Percentiles rank a stretch among this genome's conserved stretches.
Conservation (phyloP, 164 flowering plant genomes). For the Saururus chinensis region DNA sequence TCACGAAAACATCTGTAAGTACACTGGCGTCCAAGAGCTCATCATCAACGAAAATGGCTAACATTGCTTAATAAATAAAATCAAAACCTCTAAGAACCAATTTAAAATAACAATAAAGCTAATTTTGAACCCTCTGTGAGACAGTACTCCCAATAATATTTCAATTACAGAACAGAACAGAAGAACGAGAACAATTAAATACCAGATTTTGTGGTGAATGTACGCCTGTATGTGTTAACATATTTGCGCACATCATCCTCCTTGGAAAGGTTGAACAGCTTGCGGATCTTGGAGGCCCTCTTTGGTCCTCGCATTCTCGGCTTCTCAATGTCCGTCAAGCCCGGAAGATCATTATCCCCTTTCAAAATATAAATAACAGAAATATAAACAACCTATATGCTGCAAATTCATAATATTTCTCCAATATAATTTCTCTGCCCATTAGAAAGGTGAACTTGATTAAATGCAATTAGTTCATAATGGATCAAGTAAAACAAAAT, state of each 20-base stretch:
- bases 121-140: too few species aligned
- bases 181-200: neutral
- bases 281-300: constrained; percentile 42
- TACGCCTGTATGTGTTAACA: constrained; percentile 35
- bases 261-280: constrained; percentile 35
- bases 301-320: constrained; percentile 48
- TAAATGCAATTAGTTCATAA: too few species aligned
- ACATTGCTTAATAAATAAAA: too few species aligned
- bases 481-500: neutral
- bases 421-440: neutral
- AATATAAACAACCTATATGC: neutral
- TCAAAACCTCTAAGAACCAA: too few species aligned
- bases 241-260: constrained; percentile 44
- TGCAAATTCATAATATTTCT: too few species aligned
- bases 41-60: too few species aligned
- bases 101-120: too few species aligned
- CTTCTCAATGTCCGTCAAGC: constrained; percentile 33
- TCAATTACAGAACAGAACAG: too few species aligned
- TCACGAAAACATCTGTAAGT: neutral
- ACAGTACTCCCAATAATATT: neutral
- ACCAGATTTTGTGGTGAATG: constrained; percentile 29
- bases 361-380: neutral
- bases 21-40: too few species aligned
- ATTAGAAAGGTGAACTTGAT: neutral
- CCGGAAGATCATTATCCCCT: constrained; percentile 34